A percentile compares a stretch with the other conserved stretches of the same genome.
phyloP scores from a whole-genome alignment of 2,329 filamentous ascomycete species.

The Botrytis aclada region DNA sequence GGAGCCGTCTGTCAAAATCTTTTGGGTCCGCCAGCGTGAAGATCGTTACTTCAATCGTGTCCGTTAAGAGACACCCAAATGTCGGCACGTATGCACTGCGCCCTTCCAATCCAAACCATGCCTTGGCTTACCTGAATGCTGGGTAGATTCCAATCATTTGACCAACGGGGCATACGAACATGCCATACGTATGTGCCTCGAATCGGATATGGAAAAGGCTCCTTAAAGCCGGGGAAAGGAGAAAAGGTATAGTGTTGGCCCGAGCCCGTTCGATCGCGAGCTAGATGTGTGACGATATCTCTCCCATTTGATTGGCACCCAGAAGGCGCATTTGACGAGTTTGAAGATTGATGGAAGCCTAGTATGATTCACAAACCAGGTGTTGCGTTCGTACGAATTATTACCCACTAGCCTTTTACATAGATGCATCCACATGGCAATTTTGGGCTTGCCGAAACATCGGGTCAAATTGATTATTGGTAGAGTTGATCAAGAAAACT shows the following conservation, averaged over 20 bases:
- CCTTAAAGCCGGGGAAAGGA: background rate
- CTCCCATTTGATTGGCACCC: background rate
- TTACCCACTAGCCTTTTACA: background rate
- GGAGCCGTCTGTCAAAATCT: background rate
- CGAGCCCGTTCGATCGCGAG: background rate
- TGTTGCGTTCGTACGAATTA: background rate
- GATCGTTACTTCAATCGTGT: background rate
- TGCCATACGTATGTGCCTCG: background rate
- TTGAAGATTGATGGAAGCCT: constrained; percentile 8
- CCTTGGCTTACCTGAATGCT: constrained; percentile 10
- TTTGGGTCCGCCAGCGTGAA: background rate
- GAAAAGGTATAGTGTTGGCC: background rate
- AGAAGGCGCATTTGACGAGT: background rate
- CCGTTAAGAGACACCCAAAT: background rate
- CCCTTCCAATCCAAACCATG: constrained; percentile 1
- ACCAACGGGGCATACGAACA: constrained; percentile 5
- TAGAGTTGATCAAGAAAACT: background rate
- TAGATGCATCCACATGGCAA: background rate
- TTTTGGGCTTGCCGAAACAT: constrained; percentile 1
- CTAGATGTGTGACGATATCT: background rate
- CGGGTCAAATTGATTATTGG: background rate
- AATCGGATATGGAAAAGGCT: background rate
- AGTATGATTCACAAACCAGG: background rate
- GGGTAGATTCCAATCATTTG: constrained; percentile 11
- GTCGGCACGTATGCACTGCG: constrained; percentile 7